Base-by-base conservation (phyloP, 2,329 filamentous ascomycete genomes). In the Sporothrix curviconia region DNA sequence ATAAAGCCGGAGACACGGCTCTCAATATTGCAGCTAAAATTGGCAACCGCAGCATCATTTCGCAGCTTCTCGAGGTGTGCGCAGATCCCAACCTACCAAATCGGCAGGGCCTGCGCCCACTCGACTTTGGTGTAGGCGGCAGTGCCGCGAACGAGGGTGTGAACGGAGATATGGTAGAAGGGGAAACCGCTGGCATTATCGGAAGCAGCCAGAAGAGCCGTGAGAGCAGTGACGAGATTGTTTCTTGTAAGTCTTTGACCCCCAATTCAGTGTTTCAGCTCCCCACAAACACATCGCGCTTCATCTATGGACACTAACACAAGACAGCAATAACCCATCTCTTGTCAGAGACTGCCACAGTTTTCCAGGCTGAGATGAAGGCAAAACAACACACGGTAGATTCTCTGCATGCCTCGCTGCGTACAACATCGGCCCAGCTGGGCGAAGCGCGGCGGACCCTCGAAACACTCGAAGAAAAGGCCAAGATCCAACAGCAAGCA, bases 21-120 rank as follows among this genome's bases (percentile, higher is more conserved):
- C 77, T 99, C 19, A 96, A 96, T 64, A 86, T 97, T 61, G 94
- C 92, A 2, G 92, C 94, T 1, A 82, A 94, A 60, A 95, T 96
- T 64, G 90, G 91, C 22, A 97, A 96, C 69, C 81, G 88, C 56
- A 95, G 90, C 66, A 96, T 99, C 65, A 95, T 97, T 58, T 92
- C 91, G n/a, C 94, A 99, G 69, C 78, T 99, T 32, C 78, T 97
- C 11, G 94, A 99, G 72, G 92, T 99, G 43, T 91, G 92, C 57
- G 94, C 94, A 1, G 91, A 97, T 70, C 87, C 91, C n/a, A 84
- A 87, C 55, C 92, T 97, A 66, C 82, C 90, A 6, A 99, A 99
- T 66, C 85, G 91, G 50, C 92, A 92, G 44, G 92, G 92, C 19
- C 78, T 97, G 12, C 82, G 90, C 39, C 92, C 94, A 1, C 79